phyloP scores from a whole-genome alignment of 2,329 filamentous ascomycete genomes.

The Xylaria sp. region DNA sequence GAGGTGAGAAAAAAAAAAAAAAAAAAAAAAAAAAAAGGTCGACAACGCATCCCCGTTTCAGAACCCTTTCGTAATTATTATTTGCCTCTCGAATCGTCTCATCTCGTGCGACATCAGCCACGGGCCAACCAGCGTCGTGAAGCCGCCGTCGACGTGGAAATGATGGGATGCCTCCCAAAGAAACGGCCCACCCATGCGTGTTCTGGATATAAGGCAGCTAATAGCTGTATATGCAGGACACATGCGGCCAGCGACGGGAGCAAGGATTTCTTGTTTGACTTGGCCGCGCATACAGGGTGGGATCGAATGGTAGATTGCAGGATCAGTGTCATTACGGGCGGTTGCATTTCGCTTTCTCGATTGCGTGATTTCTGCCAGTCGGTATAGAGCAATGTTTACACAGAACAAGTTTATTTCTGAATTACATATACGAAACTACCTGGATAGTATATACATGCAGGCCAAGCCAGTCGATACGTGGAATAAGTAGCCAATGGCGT shows the following conservation, averaged over 20 bases:
- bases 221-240: slow-evolving; percentile 19
- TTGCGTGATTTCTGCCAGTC: slow-evolving; percentile 21
- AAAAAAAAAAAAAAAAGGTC: not conserved
- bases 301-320: slow-evolving; percentile 34
- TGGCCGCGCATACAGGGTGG: slow-evolving; percentile 25
- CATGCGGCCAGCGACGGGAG: slow-evolving; percentile 26
- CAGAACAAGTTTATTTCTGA: not conserved
- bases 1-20: not conserved
- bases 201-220: slow-evolving; percentile 7
- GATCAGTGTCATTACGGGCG: slow-evolving; percentile 31
- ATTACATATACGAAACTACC: not conserved
- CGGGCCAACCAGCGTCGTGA: no score
- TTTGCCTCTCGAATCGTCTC: no score
- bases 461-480: not conserved
- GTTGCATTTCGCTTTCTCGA: slow-evolving; percentile 30
- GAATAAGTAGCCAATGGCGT: slow-evolving; percentile 1
- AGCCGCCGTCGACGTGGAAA: no score
- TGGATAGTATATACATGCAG: slow-evolving; percentile 1
- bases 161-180: not conserved
- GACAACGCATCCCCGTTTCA: not conserved
- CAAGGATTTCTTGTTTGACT: slow-evolving; percentile 18
- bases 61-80: no score
- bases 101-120: no score
- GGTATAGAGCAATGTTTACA: not conserved
- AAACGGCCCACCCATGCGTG: not conserved